Conservation (phyloP, 108 stramenopile species). For the Schizochytrium sp. region DNA sequence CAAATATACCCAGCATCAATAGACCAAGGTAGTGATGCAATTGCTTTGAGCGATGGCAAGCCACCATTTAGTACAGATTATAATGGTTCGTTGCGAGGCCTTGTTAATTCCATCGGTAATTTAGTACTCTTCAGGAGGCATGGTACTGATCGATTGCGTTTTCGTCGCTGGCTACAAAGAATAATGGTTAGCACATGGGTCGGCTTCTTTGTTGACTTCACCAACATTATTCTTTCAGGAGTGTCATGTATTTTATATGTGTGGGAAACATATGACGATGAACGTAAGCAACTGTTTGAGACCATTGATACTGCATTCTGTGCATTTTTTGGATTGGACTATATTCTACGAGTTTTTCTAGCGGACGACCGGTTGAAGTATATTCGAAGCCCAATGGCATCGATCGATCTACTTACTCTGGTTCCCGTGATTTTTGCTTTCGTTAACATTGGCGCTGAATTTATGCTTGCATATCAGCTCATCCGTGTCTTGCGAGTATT, state of each 20-base stretch:
- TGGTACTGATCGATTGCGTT: neutral
- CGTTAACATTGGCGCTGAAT: neutral
- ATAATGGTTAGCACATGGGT: neutral
- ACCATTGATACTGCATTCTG: constrained; percentile 37
- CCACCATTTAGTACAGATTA: neutral
- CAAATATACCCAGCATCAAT: too few relatives aligned
- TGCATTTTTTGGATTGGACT: neutral
- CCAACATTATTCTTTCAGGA: constrained; percentile 36
- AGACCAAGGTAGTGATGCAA: too few relatives aligned
- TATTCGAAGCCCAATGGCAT: constrained; percentile 41
- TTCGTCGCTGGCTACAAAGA: constrained; percentile 27
- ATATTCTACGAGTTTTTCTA: constrained; percentile 10
- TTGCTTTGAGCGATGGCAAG: too few relatives aligned
- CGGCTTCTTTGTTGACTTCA: neutral
- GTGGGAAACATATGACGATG: constrained; percentile 55
- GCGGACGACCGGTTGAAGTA: constrained; percentile 31
- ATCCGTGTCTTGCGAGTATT: constrained; percentile 10
- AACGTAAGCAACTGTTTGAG: constrained; percentile 31
- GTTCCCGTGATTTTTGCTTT: constrained; percentile 44
- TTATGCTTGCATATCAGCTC: neutral
- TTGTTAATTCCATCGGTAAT: neutral
- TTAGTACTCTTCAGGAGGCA: neutral
- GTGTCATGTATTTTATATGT: constrained; percentile 33
- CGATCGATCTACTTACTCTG: constrained; percentile 33
- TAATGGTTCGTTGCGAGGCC: constrained; percentile 1